Evolutionary conservation across 2,329 filamentous ascomycete genomes (phyloP), one percentile per base, ranked within the genome.

Genomic region (Claviceps citrina): DNA sequence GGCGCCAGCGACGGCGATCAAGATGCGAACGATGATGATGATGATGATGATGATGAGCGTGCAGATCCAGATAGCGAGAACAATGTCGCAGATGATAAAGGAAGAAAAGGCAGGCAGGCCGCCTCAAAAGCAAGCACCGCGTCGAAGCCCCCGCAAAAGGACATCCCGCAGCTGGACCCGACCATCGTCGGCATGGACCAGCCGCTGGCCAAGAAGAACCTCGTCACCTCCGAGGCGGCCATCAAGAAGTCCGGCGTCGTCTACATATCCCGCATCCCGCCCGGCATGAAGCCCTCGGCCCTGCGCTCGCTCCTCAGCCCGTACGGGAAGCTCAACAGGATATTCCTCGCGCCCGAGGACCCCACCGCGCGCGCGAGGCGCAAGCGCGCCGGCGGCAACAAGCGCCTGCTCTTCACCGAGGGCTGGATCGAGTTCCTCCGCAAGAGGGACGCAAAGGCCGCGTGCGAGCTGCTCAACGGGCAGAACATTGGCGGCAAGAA

Each of bases 241-340:
- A 69, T 81, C 44, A 76, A 74, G 49, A 81, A 78, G 55, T 85
- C 82, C 0, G 84, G 84, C 46, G 81, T 93, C 10, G 68, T 91
- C 44, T 93, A 91, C 62, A 68, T 93, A 45, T 89, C 83, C 4
- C 77, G 84, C 43, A 75, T 91, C 46, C 84, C 85, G 4, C 85
- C 85, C 0, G 93, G 87, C 60, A 91, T 93, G 83, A 87, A 86
- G 52, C 83, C 84, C 6, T 65, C 69, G 38, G 87, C 87, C 54
- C 67, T 91, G 31, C 77, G 81, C 47, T 77, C 78, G 15, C 75
- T 86, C 12, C 73, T 91, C 40, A 70, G 78, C 45, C 80, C 78
- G 8, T 84, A 85, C 60, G 84, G 84, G 44, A 67, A 68, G 30
- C 74, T 89, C 53, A 82, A 82, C 52, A 78, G 82, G 50, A 78